Base-by-base conservation (phyloP, 768 basidiomycete species). In the Leucocoprinus sp. region DNA sequence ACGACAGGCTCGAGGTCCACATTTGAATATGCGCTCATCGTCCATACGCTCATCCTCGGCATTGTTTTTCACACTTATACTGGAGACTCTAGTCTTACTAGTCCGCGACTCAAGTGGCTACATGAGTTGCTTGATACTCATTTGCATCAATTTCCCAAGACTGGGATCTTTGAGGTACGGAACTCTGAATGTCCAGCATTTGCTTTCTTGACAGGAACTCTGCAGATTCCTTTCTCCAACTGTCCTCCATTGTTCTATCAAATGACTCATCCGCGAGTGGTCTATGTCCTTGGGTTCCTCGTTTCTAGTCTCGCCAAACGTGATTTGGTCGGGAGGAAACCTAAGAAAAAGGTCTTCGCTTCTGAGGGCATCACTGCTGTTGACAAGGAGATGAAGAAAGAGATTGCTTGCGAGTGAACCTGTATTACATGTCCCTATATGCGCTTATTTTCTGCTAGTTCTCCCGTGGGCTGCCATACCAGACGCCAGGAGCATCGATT, bases 271-370 rank as follows among this genome's bases (percentile, higher is more conserved):
- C 84, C 86, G 0, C 74, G 80, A 4, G 60, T 82, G 2, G 53
- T 88, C 0, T 81, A 78, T 51, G 58, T 75, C 9, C 67, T 88
- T 4, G 79, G 76, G 0, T 88, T 82, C 57, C 72, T 88, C 4
- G 64, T 86, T 31, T 82, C 78, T 52, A 72, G 74, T 4, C 65
- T 75, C 1, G 74, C 82, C 0, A 85, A 86, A 54, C 75, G 83
- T 11, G 85, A 90, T 54, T 73, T 80, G 0, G 75, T 82, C 0
- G 88, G 85, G 31, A 70, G 83, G 19, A 81, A 76, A 43, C 86
- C 87, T 3, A 84, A 82, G 64, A 71, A 81, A 48, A 79, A 75
- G 37, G 64, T 84, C 0, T 90, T 87, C 62, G 78, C 83, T 0
- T 59, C 60, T 5, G 84, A 84, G 50, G 87, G 84, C 0, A 40